These are phyloP conservation scores for Perkinsus olseni DNA, from an alignment of 169 alveolate genomes.

Conservation along the genomic window DNA sequence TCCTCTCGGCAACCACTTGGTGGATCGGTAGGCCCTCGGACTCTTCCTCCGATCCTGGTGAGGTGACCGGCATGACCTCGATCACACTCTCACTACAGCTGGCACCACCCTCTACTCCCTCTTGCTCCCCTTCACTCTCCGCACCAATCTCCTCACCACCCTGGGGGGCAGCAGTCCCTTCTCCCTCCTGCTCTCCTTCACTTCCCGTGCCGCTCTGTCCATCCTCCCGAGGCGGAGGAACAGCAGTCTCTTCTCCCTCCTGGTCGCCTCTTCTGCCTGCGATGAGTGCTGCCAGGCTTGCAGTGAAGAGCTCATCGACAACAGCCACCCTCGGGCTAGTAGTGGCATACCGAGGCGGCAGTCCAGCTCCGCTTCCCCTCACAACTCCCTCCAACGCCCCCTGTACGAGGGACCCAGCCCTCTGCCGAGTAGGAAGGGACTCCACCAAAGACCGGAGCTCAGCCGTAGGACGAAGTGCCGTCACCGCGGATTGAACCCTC, in stretches of 20 bases:
- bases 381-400: background rate
- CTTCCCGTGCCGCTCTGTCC: background rate
- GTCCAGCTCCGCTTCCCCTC: background rate
- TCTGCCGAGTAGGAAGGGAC: background rate
- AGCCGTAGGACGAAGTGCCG: background rate
- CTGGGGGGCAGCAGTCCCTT: too few relatives aligned
- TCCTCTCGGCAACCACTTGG: background rate
- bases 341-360: background rate
- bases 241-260: background rate
- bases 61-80: background rate
- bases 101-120: too few relatives aligned
- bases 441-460: background rate
- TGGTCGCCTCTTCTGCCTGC: background rate
- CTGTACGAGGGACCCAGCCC: background rate
- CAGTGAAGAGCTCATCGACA: background rate
- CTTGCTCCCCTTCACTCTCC: too few relatives aligned
- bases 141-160: too few relatives aligned
- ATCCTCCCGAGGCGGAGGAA: background rate
- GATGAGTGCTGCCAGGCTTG: background rate
- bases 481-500: background rate
- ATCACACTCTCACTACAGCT: too few relatives aligned
- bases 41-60: background rate
- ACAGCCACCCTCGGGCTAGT: background rate
- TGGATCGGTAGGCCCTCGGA: background rate
- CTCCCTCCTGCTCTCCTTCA: background rate